Evolutionary conservation across 768 basidiomycete genomes (phyloP).

Genomic region (Amanita pallidorosea): DNA sequence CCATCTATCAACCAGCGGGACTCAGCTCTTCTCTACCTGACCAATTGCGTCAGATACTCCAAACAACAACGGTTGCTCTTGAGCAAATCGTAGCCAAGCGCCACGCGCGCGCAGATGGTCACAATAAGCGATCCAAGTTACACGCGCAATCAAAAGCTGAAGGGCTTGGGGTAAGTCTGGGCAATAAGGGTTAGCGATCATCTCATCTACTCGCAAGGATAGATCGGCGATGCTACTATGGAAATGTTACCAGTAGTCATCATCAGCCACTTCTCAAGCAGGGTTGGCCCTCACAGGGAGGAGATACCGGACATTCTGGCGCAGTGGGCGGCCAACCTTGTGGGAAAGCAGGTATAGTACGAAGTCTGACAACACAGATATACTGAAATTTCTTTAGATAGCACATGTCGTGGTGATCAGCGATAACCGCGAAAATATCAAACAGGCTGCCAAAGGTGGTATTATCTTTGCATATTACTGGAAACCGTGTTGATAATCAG

Average conservation of each 20-base stretch:
- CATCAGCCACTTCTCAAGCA: slow-evolving; percentile 66
- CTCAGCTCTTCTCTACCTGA: slow-evolving; percentile 69
- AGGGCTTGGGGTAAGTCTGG: not conserved
- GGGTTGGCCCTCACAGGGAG: slow-evolving; percentile 45
- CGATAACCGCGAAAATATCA: slow-evolving; percentile 82
- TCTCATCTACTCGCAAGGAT: slow-evolving; percentile 21
- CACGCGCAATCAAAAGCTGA: not conserved
- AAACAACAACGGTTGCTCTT: slow-evolving; percentile 65
- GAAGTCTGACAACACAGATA: not conserved
- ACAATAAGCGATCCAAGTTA: slow-evolving; percentile 22
- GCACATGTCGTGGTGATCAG: slow-evolving; percentile 90
- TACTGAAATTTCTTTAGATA: slow-evolving; percentile 31
- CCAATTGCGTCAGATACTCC: slow-evolving; percentile 78
- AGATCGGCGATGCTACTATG: slow-evolving; percentile 32
- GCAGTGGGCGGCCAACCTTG: slow-evolving; percentile 76
- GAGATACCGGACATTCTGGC: slow-evolving; percentile 68
- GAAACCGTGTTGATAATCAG: not conserved
- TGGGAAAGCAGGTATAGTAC: slow-evolving; percentile 61
- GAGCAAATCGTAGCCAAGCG: slow-evolving; percentile 48
- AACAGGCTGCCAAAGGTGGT: slow-evolving; percentile 71
- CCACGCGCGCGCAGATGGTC: slow-evolving; percentile 27
- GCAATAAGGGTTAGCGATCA: slow-evolving; percentile 12
- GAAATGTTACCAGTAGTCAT: slow-evolving; percentile 76
- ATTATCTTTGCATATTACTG: not conserved
- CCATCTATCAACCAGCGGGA: slow-evolving; percentile 46